Conservation (phyloP, 345 rosid species). For the Iberis pinnata region DNA sequence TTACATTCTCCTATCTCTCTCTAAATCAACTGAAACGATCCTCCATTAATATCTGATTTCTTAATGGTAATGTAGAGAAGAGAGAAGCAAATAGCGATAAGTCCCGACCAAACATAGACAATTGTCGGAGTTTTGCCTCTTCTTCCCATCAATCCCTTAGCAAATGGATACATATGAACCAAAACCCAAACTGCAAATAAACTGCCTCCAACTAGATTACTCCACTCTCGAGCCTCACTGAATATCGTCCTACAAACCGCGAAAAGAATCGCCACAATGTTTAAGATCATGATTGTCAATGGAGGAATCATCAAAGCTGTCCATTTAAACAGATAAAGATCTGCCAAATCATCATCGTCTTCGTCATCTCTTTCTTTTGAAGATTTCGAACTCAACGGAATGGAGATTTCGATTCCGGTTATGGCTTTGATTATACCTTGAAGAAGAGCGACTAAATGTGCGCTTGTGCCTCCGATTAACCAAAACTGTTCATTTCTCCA, state of each 20-base stretch:
- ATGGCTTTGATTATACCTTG: constrained; percentile 76
- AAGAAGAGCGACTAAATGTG: constrained; percentile 72
- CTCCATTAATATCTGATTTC: constrained; percentile 45
- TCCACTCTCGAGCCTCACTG: constrained; percentile 48
- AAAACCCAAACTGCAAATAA: constrained; percentile 83
- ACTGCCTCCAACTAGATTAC: constrained; percentile 58
- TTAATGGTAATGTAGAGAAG: constrained; percentile 64
- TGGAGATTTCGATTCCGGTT: constrained; percentile 74
- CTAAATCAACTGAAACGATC: constrained; percentile 45
- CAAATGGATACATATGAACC: constrained; percentile 75
- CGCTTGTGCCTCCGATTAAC: constrained; percentile 87
- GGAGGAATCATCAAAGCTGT: constrained; percentile 74
- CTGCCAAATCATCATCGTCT: constrained; percentile 66
- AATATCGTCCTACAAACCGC: constrained; percentile 51
- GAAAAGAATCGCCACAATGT: constrained; percentile 62
- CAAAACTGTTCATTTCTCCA: constrained; percentile 94
- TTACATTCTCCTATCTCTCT: constrained; percentile 1
- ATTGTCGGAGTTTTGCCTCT: constrained; percentile 64
- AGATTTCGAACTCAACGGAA: constrained; percentile 67
- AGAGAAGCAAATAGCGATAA: constrained; percentile 60
- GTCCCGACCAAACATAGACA: constrained; percentile 74
- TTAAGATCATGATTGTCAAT: constrained; percentile 60
- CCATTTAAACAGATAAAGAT: constrained; percentile 71
- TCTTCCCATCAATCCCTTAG: constrained; percentile 77
- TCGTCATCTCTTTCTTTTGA: constrained; percentile 38